A percentile compares a stretch with the other conserved stretches of the same genome.
Conservation (phyloP, 2,329 filamentous ascomycete genomes). For the Colletotrichum liriopes region DNA sequence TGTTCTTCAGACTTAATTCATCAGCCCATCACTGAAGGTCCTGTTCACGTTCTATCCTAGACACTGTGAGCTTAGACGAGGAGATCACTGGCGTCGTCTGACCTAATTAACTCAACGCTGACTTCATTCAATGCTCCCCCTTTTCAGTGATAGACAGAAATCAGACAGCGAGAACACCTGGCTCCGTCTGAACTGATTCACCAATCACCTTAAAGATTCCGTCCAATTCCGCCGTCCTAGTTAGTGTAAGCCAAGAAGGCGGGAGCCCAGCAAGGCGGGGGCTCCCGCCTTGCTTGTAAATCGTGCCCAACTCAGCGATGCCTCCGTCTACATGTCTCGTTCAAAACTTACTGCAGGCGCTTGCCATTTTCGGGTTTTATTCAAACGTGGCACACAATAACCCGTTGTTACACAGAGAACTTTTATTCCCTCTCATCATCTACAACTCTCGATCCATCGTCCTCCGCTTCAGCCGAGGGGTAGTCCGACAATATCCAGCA, state of each 20-base stretch:
- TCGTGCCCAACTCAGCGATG: background rate
- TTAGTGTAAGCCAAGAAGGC: background rate
- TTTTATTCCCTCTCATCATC: background rate
- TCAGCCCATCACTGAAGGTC: background rate
- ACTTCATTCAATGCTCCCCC: background rate
- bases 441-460: background rate
- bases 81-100: background rate
- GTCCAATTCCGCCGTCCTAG: background rate
- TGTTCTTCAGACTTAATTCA: background rate
- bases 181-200: background rate
- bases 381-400: background rate
- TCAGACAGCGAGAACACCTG: background rate
- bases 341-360: background rate
- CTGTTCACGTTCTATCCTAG: background rate
- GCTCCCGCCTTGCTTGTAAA: background rate
- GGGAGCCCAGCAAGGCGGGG: background rate
- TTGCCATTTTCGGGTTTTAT: background rate
- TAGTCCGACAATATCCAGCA: background rate
- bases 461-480: background rate
- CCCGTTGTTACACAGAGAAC: background rate
- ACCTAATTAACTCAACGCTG: background rate
- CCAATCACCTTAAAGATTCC: background rate
- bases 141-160: background rate
- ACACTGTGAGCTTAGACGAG: background rate
- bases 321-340: background rate